phyloP scores from a whole-genome alignment of 208 protist species.

The Sergeia podlipaevii region DNA sequence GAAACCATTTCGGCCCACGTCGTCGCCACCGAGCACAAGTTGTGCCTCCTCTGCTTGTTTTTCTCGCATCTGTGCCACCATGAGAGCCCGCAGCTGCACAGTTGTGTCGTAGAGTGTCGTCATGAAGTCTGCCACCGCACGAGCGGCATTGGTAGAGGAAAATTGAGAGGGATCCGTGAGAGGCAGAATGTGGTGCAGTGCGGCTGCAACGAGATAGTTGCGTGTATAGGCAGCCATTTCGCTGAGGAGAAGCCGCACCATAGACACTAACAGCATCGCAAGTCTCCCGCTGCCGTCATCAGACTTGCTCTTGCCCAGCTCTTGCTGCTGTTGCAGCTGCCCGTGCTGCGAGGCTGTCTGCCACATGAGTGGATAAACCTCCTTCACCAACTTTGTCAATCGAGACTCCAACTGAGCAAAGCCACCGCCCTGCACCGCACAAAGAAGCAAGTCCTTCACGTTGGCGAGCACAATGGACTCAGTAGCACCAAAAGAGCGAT shows the following conservation, averaged over 20 bases:
- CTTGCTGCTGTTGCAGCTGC: too few species aligned
- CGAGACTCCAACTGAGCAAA: constrained; percentile 2
- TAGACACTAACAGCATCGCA: constrained; percentile 4
- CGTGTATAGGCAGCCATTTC: constrained; percentile 13
- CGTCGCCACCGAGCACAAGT: neutral
- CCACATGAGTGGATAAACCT: neutral
- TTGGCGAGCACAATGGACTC: too few species aligned
- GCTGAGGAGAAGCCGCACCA: constrained; percentile 4
- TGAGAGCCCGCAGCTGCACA: too few species aligned
- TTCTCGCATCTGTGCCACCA: too few species aligned
- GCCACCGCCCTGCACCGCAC: neutral
- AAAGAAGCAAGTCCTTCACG: too few species aligned
- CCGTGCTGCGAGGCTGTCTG: too few species aligned
- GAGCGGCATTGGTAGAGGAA: neutral
- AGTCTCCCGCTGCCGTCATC: too few species aligned
- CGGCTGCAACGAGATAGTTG: constrained; percentile 33
- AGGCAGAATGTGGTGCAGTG: constrained; percentile 17
- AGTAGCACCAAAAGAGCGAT: too few species aligned
- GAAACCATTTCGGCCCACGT: neutral
- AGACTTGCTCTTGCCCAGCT: too few species aligned
- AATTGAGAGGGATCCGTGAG: constrained; percentile 4
- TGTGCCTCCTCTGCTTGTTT: constrained; percentile 6
- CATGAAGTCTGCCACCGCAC: too few species aligned
- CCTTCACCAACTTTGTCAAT: constrained; percentile 1
- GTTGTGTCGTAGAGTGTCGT: too few species aligned